Evolutionary conservation across 116 monocot genomes (phyloP).

Genomic region (Phalaenopsis hybrid): DNA sequence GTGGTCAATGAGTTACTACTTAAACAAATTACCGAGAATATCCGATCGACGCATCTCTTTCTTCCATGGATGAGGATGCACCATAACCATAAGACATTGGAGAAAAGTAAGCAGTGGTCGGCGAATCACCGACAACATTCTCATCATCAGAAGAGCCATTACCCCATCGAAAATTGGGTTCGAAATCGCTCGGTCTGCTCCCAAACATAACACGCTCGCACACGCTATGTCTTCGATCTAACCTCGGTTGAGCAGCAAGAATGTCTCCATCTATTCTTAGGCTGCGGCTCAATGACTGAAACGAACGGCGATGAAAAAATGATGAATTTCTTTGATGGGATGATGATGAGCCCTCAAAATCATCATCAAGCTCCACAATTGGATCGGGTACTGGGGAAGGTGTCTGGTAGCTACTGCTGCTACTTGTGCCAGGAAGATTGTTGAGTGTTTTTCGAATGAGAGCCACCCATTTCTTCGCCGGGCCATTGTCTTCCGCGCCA

Average conservation of each 20-base stretch:
- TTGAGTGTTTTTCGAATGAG: constrained; percentile 36
- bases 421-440: constrained; percentile 31
- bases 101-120: constrained; percentile 21
- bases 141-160: constrained; percentile 32
- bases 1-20: background rate
- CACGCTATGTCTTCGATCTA: constrained; percentile 31
- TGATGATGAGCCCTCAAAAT: constrained; percentile 35
- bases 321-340: constrained; percentile 24
- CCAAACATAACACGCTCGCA: constrained; percentile 30
- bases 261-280: constrained; percentile 44
- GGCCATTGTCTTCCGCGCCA: constrained; percentile 44
- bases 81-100: constrained; percentile 26
- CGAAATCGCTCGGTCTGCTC: constrained; percentile 34
- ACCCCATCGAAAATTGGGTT: constrained; percentile 24
- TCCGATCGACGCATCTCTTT: constrained; percentile 43
- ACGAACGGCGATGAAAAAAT: constrained; percentile 41
- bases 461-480: constrained; percentile 41
- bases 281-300: constrained; percentile 34
- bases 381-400: constrained; percentile 43
- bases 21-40: constrained; percentile 38
- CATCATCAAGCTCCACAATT: constrained; percentile 42
- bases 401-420: constrained; percentile 27
- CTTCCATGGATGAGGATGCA: constrained; percentile 44
- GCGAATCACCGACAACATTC: constrained; percentile 22
- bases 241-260: constrained; percentile 29